phyloP scores from a whole-genome alignment of 495 filamentous ascomycete genomes.

The Penicillium psychrofluorescens region DNA sequence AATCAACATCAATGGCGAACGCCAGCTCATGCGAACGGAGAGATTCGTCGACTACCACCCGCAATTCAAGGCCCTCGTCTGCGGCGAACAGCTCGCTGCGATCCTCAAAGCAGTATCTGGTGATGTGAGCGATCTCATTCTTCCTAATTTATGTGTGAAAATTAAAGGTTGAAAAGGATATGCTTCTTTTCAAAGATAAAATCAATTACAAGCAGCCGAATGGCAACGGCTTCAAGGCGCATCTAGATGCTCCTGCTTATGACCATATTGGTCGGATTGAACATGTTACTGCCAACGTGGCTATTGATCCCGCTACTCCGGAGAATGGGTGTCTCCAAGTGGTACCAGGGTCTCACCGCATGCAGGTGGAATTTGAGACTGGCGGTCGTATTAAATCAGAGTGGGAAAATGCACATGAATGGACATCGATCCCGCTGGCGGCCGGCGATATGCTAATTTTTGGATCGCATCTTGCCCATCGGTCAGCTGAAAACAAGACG shows the following conservation, averaged over 20 bases:
- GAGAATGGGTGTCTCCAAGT: constrained; percentile 36
- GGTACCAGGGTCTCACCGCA: constrained; percentile 31
- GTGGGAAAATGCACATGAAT: constrained; percentile 29
- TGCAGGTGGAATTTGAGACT: constrained; percentile 24
- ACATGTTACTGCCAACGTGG: constrained; percentile 34
- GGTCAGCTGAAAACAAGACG: constrained; percentile 27
- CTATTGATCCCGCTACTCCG: constrained; percentile 31
- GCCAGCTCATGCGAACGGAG: constrained; percentile 36
- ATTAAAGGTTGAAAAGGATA: constrained; percentile 12
- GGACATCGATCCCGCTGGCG: constrained; percentile 30
- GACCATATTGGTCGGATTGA: constrained; percentile 36
- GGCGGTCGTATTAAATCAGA: constrained; percentile 24
- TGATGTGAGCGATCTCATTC: constrained; percentile 4
- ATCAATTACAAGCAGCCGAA: constrained; percentile 35
- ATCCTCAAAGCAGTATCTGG: constrained; percentile 29
- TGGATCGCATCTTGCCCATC: constrained; percentile 36
- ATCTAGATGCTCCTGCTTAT: constrained; percentile 38
- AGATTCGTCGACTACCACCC: constrained; percentile 35
- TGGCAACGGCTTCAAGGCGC: constrained; percentile 32
- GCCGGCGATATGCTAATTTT: constrained; percentile 33
- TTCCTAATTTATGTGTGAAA: no score
- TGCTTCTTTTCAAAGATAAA: constrained; percentile 41
- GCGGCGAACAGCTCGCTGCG: constrained; percentile 21
- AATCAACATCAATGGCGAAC: constrained; percentile 31
- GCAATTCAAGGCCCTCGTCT: constrained; percentile 25